Base-by-base conservation (phyloP, 306 rosid genomes). In the Cucurbita moschata region DNA sequence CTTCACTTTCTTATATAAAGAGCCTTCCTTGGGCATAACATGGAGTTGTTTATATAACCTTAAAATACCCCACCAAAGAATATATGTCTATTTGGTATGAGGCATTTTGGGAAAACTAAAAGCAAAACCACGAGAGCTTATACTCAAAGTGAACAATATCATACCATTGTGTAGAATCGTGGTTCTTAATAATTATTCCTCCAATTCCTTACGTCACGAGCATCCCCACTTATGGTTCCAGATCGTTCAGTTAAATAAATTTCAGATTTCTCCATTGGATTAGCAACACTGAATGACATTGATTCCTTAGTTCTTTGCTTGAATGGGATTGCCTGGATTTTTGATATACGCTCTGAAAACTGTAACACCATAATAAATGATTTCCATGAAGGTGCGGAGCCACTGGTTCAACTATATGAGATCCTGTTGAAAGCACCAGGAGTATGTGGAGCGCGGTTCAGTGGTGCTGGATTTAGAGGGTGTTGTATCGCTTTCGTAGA, bases 391-490 rank as follows among this genome's bases (percentile, higher is more conserved):
- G 99, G 99, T 76, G 79, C 85, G 19, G 89, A 86, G 80, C 97
- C 96, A 49, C 73, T 94, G 49, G 86, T 89, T 65, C 97, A 89
- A 80, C 85, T 94, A 44, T 90, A 86, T 18, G 87, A 87, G 88
- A 85, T 89, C 67, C 87, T 94, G 75, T 66, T 86, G 84, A 86
- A 81, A 75, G 89, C 97, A 60, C 96, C 95, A 10, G 98, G 97
- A 38, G 90, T 90, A 10, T 83, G 79, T 73, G 99, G 97, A 75
- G 91, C 97, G 49, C 90, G 97, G 75, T 91, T 94, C 78, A 91
- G 97, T 40, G 99, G 99, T 18, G 99, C 99, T 37, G 97, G 99
- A 65, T 94, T 94, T 68, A 83, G 97, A 84, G 99, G 99, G 5
- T 94, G 97, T 75, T 94, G 99, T 52, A 58, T 94, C 42, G 99